A percentile compares a stretch with the other conserved stretches of the same genome.
Evolutionary conservation across 306 rosid genomes (phyloP).

Genomic region (Comarum palustre): DNA sequence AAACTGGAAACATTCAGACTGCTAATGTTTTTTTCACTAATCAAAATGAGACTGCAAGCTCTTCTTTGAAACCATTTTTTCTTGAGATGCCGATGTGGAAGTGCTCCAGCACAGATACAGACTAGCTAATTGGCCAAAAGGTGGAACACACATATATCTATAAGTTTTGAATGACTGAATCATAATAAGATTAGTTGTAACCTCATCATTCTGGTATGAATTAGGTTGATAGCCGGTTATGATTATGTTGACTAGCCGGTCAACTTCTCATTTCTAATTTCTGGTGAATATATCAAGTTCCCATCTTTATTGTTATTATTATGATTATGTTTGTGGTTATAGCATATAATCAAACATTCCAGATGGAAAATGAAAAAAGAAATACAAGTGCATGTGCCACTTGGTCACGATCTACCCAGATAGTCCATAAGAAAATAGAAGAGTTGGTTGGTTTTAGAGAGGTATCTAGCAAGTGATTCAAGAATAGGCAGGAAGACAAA

Average conservation of each 20-base stretch:
- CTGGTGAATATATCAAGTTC: too few relatives aligned
- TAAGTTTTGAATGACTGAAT: too few relatives aligned
- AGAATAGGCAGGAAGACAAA: neutral
- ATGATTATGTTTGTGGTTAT: too few relatives aligned
- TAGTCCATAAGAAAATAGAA: neutral
- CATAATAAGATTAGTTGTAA: too few relatives aligned
- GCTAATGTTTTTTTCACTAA: neutral
- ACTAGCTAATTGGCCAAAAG: neutral
- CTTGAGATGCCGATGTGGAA: neutral
- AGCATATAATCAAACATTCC: neutral
- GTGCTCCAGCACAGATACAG: neutral
- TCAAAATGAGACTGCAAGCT: neutral
- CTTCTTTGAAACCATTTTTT: neutral
- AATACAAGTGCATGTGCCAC: too few relatives aligned
- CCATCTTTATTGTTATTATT: too few relatives aligned
- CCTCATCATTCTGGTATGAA: neutral
- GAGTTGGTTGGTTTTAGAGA: neutral
- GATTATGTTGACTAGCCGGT: too few relatives aligned
- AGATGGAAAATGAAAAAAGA: neutral
- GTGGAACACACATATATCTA: neutral
- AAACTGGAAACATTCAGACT: neutral
- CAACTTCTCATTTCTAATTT: too few relatives aligned
- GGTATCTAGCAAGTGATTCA: neutral
- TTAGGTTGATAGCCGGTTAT: slow-evolving; percentile 5
- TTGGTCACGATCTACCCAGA: too few relatives aligned